A percentile compares a stretch with the other conserved stretches of the same genome.
Evolutionary conservation across 148 eudicot genomes (phyloP).

Genomic region (Mesembryanthemum crystallinum): DNA sequence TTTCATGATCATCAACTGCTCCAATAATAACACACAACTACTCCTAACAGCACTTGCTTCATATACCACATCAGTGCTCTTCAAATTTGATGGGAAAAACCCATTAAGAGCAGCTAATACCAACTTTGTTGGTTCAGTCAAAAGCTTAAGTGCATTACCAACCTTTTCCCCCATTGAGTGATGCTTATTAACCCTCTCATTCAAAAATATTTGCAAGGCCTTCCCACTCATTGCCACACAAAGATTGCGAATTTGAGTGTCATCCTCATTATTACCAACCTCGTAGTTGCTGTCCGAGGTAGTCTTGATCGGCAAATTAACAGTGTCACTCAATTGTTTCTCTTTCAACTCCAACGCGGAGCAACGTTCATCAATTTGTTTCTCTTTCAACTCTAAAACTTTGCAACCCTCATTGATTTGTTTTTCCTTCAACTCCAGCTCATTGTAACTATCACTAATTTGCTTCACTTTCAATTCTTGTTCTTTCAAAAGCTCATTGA

Average conservation of each 20-base stretch:
- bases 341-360: not conserved
- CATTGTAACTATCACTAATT: not conserved
- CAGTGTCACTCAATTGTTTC: not conserved
- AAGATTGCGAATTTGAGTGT: not conserved
- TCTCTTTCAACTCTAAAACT: not conserved
- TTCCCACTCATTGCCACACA: conserved; percentile 18
- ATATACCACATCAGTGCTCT: not conserved
- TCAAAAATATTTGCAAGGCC: conserved; percentile 8
- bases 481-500: not conserved
- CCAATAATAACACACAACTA: conserved; percentile 18
- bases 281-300: not conserved
- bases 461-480: not conserved
- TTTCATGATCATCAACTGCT: conserved; percentile 18
- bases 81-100: conserved; percentile 15
- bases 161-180: not conserved
- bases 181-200: conserved; percentile 15
- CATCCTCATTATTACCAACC: not conserved
- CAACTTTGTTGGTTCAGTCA: conserved; percentile 16
- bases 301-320: not conserved
- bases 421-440: conserved; percentile 11
- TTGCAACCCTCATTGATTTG: not conserved
- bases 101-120: conserved; percentile 20
- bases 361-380: not conserved
- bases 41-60: conserved; percentile 18
- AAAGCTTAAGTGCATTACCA: conserved; percentile 16